These are phyloP conservation scores for Ophiostoma sp. DNA, from an alignment of 2,329 filamentous ascomycete genomes.

Conservation along the genomic window DNA sequence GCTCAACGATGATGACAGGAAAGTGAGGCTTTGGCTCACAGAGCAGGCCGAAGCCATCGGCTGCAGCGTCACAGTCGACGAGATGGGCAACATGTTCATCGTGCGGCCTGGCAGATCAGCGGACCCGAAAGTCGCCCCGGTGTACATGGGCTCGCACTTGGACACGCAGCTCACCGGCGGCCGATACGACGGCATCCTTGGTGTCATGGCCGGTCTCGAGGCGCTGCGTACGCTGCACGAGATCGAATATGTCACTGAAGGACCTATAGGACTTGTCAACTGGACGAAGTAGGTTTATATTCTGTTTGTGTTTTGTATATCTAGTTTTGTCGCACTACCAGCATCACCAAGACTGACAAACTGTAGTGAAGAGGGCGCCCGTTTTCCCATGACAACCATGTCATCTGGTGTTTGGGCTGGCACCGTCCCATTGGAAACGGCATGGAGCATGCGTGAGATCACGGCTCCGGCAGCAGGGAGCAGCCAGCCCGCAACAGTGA, in stretches of 20 bases:
- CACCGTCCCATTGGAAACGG: constrained; percentile 53
- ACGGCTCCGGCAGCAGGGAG: constrained; percentile 28
- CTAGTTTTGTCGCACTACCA: neutral
- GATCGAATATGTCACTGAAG: constrained; percentile 60
- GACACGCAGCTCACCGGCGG: constrained; percentile 61
- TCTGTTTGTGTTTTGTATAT: neutral
- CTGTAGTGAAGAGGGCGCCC: constrained; percentile 67
- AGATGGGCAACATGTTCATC: constrained; percentile 78
- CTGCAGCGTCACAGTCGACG: constrained; percentile 62
- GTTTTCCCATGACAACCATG: constrained; percentile 70
- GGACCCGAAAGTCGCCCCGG: constrained; percentile 49
- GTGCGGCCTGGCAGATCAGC: constrained; percentile 61
- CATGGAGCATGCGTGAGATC: constrained; percentile 59
- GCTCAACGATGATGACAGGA: constrained; percentile 64
- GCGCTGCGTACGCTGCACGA: constrained; percentile 64
- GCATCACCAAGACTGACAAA: neutral
- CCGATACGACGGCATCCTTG: constrained; percentile 72
- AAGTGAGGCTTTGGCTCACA: constrained; percentile 69
- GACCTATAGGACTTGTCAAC: constrained; percentile 68
- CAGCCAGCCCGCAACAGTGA: constrained; percentile 57
- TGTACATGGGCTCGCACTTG: constrained; percentile 65
- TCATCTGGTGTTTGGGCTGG: constrained; percentile 73
- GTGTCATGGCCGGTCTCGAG: constrained; percentile 67
- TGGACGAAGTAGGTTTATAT: constrained; percentile 58
- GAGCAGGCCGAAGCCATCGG: constrained; percentile 57